Percentiles rank a stretch among this genome's conserved stretches.
These are phyloP conservation scores for Linum usitatissimum DNA, from an alignment of 345 rosid genomes.

Conservation along the genomic window DNA sequence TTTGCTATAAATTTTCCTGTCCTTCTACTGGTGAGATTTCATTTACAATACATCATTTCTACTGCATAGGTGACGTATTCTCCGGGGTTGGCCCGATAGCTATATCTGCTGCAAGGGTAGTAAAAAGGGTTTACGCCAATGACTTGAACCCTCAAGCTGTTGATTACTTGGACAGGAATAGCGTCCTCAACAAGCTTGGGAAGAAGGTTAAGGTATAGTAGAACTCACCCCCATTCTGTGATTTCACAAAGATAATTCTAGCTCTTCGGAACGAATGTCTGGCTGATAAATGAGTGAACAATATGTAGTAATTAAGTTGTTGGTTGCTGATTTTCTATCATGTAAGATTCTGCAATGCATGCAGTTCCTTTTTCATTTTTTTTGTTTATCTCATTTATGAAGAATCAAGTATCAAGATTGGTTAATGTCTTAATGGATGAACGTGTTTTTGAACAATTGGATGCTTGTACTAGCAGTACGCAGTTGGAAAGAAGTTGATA, in stretches of 20 bases:
- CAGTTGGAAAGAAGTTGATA: background rate
- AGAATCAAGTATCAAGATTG: background rate
- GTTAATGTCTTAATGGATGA: background rate
- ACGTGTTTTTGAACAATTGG: background rate
- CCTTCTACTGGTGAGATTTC: background rate
- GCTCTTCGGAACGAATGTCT: background rate
- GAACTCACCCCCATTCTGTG: background rate
- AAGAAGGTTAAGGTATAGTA: slow-evolving; percentile 49
- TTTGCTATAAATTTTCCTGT: background rate
- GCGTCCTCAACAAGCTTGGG: slow-evolving; percentile 68
- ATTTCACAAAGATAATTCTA: background rate
- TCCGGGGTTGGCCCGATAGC: slow-evolving; percentile 80
- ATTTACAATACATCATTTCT: background rate
- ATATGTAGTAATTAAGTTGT: background rate
- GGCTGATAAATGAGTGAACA: background rate
- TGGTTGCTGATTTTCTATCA: background rate
- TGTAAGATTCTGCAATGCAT: background rate
- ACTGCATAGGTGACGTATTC: slow-evolving; percentile 68
- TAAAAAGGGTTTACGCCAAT: slow-evolving; percentile 77
- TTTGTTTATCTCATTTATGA: background rate
- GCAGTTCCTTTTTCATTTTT: background rate
- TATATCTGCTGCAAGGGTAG: slow-evolving; percentile 71
- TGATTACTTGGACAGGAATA: slow-evolving; percentile 64
- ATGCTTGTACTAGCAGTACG: background rate
- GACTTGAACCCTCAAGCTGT: slow-evolving; percentile 80